A percentile compares a stretch with the other conserved stretches of the same genome.
Conservation (phyloP, 2,329 filamentous ascomycete species). For the Fusarium cyanostomum region DNA sequence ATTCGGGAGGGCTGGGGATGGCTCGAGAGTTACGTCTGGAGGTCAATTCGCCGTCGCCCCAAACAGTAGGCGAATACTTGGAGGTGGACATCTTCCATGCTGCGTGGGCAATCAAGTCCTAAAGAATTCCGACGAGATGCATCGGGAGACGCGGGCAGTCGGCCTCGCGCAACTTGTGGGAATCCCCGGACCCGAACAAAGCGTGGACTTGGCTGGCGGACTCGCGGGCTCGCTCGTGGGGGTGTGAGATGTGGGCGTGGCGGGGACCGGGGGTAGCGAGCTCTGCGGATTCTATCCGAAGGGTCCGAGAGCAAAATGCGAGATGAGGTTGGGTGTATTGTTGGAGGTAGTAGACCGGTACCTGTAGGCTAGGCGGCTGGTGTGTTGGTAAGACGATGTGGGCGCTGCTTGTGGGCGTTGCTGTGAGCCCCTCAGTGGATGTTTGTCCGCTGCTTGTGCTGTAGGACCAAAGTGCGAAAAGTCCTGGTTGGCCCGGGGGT, state of each 20-base stretch:
- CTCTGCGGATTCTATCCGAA: constrained; percentile 24
- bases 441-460: constrained; percentile 8
- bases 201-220: constrained; percentile 34
- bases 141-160: constrained; percentile 38
- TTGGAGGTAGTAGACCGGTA: neutral
- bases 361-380: neutral
- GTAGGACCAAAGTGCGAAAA: constrained; percentile 19
- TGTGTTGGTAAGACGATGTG: constrained; percentile 11
- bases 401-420: constrained; percentile 1
- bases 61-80: constrained; percentile 41
- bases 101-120: constrained; percentile 40
- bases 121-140: constrained; percentile 34
- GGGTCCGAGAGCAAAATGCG: constrained; percentile 32
- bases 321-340: constrained; percentile 31
- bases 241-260: constrained; percentile 32
- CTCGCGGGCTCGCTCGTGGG: constrained; percentile 28
- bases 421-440: constrained; percentile 29
- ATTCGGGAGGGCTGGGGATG: constrained; percentile 36
- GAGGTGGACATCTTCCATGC: constrained; percentile 51
- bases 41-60: constrained; percentile 43
- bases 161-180: constrained; percentile 38
- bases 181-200: constrained; percentile 38
- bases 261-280: constrained; percentile 26
- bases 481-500: constrained; percentile 29
- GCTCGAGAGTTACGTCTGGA: constrained; percentile 39